Conservation (phyloP, 768 basidiomycete species). For the Rhodocollybia butyracea region DNA sequence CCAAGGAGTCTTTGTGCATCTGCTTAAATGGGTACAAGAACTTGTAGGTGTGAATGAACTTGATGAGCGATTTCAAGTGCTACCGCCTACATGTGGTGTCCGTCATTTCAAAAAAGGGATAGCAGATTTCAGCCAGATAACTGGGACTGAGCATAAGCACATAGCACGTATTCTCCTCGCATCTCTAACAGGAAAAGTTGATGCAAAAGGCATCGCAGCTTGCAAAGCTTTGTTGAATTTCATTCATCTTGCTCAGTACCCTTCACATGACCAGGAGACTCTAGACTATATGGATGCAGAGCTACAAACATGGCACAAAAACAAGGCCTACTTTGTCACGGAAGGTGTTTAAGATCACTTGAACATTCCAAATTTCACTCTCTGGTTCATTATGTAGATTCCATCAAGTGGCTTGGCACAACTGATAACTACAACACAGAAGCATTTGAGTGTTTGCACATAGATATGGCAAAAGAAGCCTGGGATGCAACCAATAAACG, state of each 20-base stretch:
- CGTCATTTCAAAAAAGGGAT: background rate
- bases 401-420: too few species aligned
- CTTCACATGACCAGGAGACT: slow-evolving; percentile 10
- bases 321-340: slow-evolving; percentile 23
- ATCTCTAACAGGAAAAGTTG: background rate
- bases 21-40: background rate
- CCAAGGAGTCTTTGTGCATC: too few species aligned
- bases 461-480: too few species aligned
- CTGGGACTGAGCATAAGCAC: background rate
- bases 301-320: slow-evolving; percentile 20
- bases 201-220: background rate
- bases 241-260: slow-evolving; percentile 15
- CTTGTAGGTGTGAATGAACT: slow-evolving; percentile 1
- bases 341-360: slow-evolving; percentile 23
- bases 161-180: background rate
- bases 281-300: slow-evolving; percentile 15
- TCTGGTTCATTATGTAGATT: slow-evolving; percentile 23
- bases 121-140: background rate
- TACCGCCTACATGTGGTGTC: background rate
- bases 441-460: too few species aligned
- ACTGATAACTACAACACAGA: too few species aligned
- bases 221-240: slow-evolving; percentile 22
- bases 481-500: background rate
- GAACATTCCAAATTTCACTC: slow-evolving; percentile 32
- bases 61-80: background rate